Percentiles rank a stretch among this genome's conserved stretches.
These are phyloP conservation scores for Mortierella sp. DNA, from an alignment of 371 early-diverging fungal species.

Conservation along the genomic window DNA sequence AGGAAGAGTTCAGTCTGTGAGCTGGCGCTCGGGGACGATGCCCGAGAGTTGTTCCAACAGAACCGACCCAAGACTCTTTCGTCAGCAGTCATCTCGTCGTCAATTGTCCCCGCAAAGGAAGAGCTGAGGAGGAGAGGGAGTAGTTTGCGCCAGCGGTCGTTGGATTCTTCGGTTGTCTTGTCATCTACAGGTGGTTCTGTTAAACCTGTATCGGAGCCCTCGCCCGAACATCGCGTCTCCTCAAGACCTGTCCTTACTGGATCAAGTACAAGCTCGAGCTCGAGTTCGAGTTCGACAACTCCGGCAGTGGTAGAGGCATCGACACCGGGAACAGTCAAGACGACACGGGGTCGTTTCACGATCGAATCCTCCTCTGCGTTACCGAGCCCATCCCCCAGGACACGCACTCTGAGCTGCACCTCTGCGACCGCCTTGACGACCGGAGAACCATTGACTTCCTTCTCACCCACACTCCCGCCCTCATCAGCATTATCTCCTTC, in stretches of 20 bases:
- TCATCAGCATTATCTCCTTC: not conserved
- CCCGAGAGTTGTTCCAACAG: constrained; percentile 42
- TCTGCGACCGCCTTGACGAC: not conserved
- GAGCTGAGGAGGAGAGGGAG: constrained; percentile 17
- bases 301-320: not conserved
- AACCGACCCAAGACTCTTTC: constrained; percentile 49
- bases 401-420: constrained; percentile 42
- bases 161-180: constrained; percentile 12
- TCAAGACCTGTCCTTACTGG: not conserved
- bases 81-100: constrained; percentile 34
- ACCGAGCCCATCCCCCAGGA: constrained; percentile 15
- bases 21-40: constrained; percentile 45
- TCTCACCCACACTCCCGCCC: not conserved
- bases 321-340: constrained; percentile 26
- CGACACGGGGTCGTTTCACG: constrained; percentile 49
- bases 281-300: not conserved
- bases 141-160: constrained; percentile 15
- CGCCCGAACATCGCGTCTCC: not conserved
- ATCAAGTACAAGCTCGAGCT: not conserved
- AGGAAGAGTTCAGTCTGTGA: constrained; percentile 44
- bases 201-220: not conserved
- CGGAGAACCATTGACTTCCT: not conserved
- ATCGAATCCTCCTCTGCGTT: constrained; percentile 40
- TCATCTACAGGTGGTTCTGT: not conserved
- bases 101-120: constrained; percentile 32